A percentile compares a stretch with the other conserved stretches of the same genome.
Evolutionary conservation across 208 protist genomes (phyloP).

Genomic region (Phytomonas sp.): DNA sequence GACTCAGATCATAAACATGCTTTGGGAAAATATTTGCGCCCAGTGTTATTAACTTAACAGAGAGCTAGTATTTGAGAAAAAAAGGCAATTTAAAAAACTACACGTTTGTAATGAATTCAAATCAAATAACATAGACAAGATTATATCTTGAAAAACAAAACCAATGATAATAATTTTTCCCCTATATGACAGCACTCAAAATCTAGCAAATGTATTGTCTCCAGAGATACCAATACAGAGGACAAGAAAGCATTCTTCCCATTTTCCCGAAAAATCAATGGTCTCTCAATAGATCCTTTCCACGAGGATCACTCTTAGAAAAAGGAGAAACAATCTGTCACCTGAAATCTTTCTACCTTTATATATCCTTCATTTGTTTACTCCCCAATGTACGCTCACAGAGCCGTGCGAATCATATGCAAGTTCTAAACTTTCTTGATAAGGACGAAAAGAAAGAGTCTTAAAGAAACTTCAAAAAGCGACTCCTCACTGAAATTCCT

Average conservation of each 20-base stretch:
- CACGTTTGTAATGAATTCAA: background rate
- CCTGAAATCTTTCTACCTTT: background rate
- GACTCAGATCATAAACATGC: background rate
- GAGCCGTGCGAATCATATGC: background rate
- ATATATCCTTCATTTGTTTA: background rate
- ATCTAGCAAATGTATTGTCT: background rate
- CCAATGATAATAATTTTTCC: background rate
- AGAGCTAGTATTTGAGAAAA: background rate
- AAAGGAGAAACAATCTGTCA: background rate
- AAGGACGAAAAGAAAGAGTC: constrained; percentile 9
- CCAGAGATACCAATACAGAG: background rate
- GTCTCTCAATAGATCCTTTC: background rate
- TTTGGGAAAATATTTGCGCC: background rate
- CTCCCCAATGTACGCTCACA: background rate
- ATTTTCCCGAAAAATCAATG: background rate
- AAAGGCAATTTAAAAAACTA: constrained; percentile 10
- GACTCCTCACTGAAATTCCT: background rate
- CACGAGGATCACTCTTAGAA: background rate
- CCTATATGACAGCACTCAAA: background rate
- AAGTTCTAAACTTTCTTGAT: background rate
- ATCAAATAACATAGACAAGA: constrained; percentile 1
- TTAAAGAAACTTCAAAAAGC: constrained; percentile 7
- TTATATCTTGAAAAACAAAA: background rate
- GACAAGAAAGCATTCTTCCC: background rate
- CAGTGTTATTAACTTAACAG: constrained; percentile 7